Evolutionary conservation across 768 basidiomycete genomes (phyloP).

Genomic region (Paxillus involutus): DNA sequence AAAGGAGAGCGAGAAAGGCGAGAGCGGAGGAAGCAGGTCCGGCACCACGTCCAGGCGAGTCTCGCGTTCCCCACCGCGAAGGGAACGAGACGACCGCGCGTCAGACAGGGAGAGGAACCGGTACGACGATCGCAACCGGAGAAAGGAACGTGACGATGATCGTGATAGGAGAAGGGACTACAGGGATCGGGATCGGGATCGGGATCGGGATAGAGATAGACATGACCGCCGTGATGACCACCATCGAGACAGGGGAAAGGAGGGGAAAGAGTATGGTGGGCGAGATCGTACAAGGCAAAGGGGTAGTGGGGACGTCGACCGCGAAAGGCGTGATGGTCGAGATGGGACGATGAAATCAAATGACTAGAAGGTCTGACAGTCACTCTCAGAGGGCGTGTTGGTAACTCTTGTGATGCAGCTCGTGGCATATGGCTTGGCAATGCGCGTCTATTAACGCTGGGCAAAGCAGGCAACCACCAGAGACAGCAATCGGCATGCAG

Average conservation of each 20-base stretch:
- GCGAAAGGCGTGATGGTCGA: conserved; percentile 15
- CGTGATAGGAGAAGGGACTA: conserved; percentile 10
- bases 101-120: conserved; percentile 9
- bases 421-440: too few relatives aligned
- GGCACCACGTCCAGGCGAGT: conserved; percentile 44
- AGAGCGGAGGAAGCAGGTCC: conserved; percentile 33
- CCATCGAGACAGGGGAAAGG: conserved; percentile 28
- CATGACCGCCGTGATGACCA: conserved; percentile 32
- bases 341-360: not conserved
- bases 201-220: conserved; percentile 13
- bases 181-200: conserved; percentile 2
- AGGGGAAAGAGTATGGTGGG: conserved; percentile 1
- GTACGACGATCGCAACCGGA: conserved; percentile 15
- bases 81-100: conserved; percentile 9
- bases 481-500: too few relatives aligned
- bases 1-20: conserved; percentile 49
- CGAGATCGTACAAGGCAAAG: conserved; percentile 22
- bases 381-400: too few relatives aligned
- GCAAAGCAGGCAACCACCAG: too few relatives aligned
- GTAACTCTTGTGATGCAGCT: too few relatives aligned
- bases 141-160: conserved; percentile 12
- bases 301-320: conserved; percentile 28
- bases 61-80: conserved; percentile 49
- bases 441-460: too few relatives aligned
- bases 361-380: not conserved